A percentile compares a stretch with the other conserved stretches of the same genome.
phyloP scores from a whole-genome alignment of 345 rosid species.

The Linum usitatissimum region DNA sequence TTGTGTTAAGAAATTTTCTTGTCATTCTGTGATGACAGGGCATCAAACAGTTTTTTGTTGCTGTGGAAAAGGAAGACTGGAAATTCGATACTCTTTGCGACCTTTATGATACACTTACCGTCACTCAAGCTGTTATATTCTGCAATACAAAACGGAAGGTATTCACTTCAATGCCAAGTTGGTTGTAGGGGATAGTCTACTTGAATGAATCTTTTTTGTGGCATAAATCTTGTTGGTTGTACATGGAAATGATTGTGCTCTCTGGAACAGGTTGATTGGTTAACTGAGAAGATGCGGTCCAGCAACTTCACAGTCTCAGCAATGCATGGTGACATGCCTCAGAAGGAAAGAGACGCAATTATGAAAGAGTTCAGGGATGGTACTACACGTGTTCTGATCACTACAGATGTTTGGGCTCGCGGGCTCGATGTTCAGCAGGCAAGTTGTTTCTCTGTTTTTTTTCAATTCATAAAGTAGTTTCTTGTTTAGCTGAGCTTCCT shows the following conservation, averaged over 20 bases:
- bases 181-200: not conserved
- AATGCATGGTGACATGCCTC: constrained; percentile 99
- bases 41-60: constrained; percentile 86
- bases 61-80: constrained; percentile 97
- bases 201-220: too few species aligned
- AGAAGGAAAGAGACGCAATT: constrained; percentile 88
- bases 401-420: constrained; percentile 98
- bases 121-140: constrained; percentile 94
- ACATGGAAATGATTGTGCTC: not conserved
- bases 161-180: not conserved
- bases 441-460: constrained; percentile 16
- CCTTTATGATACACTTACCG: constrained; percentile 89
- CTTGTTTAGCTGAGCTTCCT: not conserved
- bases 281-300: constrained; percentile 93
- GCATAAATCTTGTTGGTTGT: not conserved
- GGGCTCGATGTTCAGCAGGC: constrained; percentile 97
- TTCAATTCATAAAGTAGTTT: not conserved
- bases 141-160: constrained; percentile 98
- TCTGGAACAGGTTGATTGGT: constrained; percentile 80
- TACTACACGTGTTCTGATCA: constrained; percentile 82
- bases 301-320: constrained; percentile 86
- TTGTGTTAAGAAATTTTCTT: constrained; percentile 2
- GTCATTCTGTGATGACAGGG: constrained; percentile 39
- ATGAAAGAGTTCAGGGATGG: constrained; percentile 75
- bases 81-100: constrained; percentile 94